Evolutionary conservation across 441 rosid species (phyloP).

Genomic region (Gossypium trilobum): DNA sequence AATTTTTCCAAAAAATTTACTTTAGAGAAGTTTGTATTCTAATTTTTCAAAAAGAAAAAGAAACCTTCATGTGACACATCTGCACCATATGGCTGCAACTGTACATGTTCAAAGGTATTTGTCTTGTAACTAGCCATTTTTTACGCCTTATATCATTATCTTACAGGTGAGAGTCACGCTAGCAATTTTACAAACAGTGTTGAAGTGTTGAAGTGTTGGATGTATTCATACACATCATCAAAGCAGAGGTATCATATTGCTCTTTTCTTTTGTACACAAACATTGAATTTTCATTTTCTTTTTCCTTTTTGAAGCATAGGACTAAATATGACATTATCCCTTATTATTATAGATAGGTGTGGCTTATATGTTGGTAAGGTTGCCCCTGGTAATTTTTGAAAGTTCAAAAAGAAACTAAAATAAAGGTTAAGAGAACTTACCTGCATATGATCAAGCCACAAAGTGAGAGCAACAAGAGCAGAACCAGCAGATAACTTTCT

Average conservation of each 20-base stretch:
- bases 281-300: neutral
- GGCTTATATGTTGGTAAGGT: neutral
- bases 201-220: neutral
- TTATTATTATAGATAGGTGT: neutral
- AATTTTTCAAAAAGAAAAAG: no score
- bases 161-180: neutral
- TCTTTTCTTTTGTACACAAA: neutral
- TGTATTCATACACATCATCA: neutral
- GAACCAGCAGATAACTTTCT: constrained; percentile 91
- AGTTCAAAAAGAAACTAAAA: neutral
- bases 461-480: constrained; percentile 83
- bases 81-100: neutral
- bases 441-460: constrained; percentile 98
- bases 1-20: neutral
- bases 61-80: neutral
- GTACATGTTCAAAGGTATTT: neutral
- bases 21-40: neutral
- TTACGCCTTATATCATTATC: neutral
- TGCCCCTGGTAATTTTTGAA: neutral
- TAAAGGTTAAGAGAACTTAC: constrained; percentile 31
- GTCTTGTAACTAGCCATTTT: neutral
- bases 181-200: neutral
- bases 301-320: neutral
- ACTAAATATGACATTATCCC: neutral
- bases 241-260: neutral